These are phyloP conservation scores for Adansonia rubrostipa DNA, from an alignment of 441 rosid species.

Conservation along the genomic window DNA sequence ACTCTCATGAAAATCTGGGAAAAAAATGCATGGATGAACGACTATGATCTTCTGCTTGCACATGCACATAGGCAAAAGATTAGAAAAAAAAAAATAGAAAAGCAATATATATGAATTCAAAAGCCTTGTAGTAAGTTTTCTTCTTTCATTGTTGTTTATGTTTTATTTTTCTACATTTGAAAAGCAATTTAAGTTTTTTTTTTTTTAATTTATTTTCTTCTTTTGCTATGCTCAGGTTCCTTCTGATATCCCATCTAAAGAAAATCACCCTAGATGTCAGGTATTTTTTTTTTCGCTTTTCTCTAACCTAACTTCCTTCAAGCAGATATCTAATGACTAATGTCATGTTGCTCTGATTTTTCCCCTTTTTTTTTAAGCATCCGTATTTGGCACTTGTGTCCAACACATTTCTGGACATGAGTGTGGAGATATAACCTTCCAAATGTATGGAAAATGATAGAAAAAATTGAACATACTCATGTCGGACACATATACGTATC, in stretches of 20 bases:
- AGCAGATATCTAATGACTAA: neutral
- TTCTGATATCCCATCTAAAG: slow-evolving; percentile 58
- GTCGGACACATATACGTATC: no score
- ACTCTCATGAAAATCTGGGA: neutral
- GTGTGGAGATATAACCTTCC: no score
- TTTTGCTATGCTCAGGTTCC: slow-evolving; percentile 62
- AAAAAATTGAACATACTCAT: no score
- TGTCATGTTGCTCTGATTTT: no score
- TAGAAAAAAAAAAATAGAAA: neutral
- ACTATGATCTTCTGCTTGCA: neutral
- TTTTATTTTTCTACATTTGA: neutral
- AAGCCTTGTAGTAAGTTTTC: neutral
- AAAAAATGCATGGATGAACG: neutral
- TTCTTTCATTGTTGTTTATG: neutral
- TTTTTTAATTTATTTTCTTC: neutral
- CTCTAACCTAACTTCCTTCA: neutral
- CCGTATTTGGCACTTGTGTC: no score
- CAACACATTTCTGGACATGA: no score
- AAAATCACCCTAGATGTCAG: slow-evolving; percentile 42
- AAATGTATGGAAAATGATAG: no score
- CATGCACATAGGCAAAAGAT: neutral
- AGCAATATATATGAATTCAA: neutral
- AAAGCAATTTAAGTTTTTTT: neutral
- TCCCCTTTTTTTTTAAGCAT: no score
- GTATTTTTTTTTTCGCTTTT: slow-evolving; percentile 32